Percentiles rank a stretch among this genome's conserved stretches.
phyloP scores from a whole-genome alignment of 192 early-diverging fungal species.

The Backusella tarrabulga region DNA sequence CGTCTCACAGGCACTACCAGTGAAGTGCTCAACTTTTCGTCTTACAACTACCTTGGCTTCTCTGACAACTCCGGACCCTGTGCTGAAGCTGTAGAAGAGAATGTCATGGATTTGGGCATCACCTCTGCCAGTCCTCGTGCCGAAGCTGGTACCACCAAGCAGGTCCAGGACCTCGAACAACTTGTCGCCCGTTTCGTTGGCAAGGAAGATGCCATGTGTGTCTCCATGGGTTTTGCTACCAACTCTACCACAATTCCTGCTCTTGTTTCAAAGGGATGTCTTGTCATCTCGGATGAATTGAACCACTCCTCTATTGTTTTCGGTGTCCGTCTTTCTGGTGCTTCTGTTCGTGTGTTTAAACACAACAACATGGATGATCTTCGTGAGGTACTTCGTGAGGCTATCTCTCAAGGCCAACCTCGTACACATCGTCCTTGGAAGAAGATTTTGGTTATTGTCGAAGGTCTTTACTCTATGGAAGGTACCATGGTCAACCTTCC shows the following conservation, averaged over 20 bases:
- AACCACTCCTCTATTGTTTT: constrained; percentile 95
- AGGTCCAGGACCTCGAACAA: constrained; percentile 79
- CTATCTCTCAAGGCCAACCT: constrained; percentile 94
- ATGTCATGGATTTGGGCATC: constrained; percentile 73
- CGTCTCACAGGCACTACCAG: constrained; percentile 74
- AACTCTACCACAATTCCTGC: constrained; percentile 94
- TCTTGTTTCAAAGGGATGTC: constrained; percentile 77
- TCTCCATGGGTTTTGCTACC: constrained; percentile 97
- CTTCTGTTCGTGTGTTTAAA: constrained; percentile 88
- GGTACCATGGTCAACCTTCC: constrained; percentile 89
- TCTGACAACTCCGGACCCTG: constrained; percentile 91
- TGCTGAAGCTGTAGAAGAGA: constrained; percentile 86
- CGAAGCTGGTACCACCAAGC: constrained; percentile 69
- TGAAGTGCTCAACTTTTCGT: constrained; percentile 89
- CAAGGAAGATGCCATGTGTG: constrained; percentile 79
- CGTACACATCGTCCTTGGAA: constrained; percentile 98
- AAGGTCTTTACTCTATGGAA: constrained; percentile 97
- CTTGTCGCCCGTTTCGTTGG: constrained; percentile 91
- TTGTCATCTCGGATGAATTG: constrained; percentile 94
- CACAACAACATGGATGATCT: constrained; percentile 88
- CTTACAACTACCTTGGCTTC: constrained; percentile 99
- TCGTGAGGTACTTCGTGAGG: constrained; percentile 77
- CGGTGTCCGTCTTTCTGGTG: constrained; percentile 90
- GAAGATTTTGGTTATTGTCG: constrained; percentile 96
- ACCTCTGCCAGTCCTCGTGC: constrained; percentile 61